Base-by-base conservation (phyloP, 2,329 filamentous ascomycete species). In the Chaetomium sp. region DNA sequence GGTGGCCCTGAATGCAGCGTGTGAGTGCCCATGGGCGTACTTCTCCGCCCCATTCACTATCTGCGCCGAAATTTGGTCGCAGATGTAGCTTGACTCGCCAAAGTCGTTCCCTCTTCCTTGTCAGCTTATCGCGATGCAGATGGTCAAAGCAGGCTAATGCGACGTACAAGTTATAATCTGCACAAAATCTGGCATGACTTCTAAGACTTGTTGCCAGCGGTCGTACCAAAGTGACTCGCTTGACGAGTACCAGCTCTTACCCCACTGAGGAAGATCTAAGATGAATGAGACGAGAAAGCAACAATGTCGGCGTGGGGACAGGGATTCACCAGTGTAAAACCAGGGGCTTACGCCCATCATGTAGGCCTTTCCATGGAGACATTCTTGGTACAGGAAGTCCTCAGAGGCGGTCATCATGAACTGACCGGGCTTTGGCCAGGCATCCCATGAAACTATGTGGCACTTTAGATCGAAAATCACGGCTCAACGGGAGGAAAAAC, bases 31-130 rank as follows among this genome's bases (percentile, higher is more conserved):
- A n/a, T 70, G 56, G 52, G 75, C 72, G 56, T 80, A 81, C 9
- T 64, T 64, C n/a, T 72, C 72, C 3, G 79, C 77, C 3, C 77
- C 78, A 2, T 70, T 61, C 1, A 76, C 74, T 7, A 78, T 72
- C 42, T 75, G 73, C 5, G 67, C 64, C 4, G 72, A 62, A 44
- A 72, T 68, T 36, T 79, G 70, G 4, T 76, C 77, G 27, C 76
- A 75, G 59, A 82, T 79, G 64, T 84, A 82, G 65, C 80, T 79
- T 1, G 79, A 77, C 65, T 84, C 81, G 37, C 80, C 80, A 58
- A 75, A 84, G 63, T 84, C 81, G 60, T 83, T 83, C 79, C 72
- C 71, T 72, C 49, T 40, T 1, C 2, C 9, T 8, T 9, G 43
- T 62, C 33, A 59, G 43, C 6, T 27, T 14, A 5, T 7, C 5